Conservation (phyloP, 192 early-diverging fungal genomes). For the Coemansia nantahalensis region DNA sequence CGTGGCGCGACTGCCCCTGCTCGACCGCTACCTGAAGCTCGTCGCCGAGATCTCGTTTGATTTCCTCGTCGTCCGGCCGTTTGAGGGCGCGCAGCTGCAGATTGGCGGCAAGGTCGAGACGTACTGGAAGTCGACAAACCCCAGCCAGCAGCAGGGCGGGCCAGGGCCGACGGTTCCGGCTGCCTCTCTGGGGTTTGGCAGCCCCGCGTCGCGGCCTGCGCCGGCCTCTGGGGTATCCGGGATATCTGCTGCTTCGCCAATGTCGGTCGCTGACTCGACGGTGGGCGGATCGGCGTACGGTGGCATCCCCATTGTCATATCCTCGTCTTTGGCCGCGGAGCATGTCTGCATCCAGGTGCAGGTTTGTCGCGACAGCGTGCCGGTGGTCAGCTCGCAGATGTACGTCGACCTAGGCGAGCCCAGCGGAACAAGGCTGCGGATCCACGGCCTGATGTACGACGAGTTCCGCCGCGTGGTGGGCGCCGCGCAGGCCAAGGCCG, state of each 20-base stretch:
- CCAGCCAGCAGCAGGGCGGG: slow-evolving; percentile 36
- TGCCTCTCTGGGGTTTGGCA: slow-evolving; percentile 6
- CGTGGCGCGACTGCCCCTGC: slow-evolving; percentile 64
- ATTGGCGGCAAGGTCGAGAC: slow-evolving; percentile 97
- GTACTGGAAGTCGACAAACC: slow-evolving; percentile 98
- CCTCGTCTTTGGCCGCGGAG: slow-evolving; percentile 76
- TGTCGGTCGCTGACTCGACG: slow-evolving; percentile 25
- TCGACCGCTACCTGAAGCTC: slow-evolving; percentile 88
- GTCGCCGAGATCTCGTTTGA: slow-evolving; percentile 89
- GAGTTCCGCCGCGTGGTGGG: slow-evolving; percentile 46
- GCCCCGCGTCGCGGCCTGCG: slow-evolving; percentile 11
- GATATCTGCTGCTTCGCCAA: slow-evolving; percentile 30
- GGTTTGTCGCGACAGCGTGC: slow-evolving; percentile 80
- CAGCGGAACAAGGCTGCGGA: slow-evolving; percentile 26
- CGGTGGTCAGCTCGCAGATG: slow-evolving; percentile 74
- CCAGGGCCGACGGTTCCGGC: neutral
- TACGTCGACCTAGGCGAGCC: slow-evolving; percentile 37
- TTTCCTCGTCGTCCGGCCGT: slow-evolving; percentile 80
- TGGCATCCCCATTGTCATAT: slow-evolving; percentile 27
- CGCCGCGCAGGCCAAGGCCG: neutral
- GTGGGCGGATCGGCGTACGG: slow-evolving; percentile 14
- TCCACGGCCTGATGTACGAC: slow-evolving; percentile 46
- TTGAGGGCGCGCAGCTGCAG: slow-evolving; percentile 81
- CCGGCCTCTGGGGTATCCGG: slow-evolving; percentile 21
- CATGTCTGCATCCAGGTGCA: slow-evolving; percentile 90